Base-by-base conservation (phyloP, 164 flowering plant genomes). In the Vitis cinerea region DNA sequence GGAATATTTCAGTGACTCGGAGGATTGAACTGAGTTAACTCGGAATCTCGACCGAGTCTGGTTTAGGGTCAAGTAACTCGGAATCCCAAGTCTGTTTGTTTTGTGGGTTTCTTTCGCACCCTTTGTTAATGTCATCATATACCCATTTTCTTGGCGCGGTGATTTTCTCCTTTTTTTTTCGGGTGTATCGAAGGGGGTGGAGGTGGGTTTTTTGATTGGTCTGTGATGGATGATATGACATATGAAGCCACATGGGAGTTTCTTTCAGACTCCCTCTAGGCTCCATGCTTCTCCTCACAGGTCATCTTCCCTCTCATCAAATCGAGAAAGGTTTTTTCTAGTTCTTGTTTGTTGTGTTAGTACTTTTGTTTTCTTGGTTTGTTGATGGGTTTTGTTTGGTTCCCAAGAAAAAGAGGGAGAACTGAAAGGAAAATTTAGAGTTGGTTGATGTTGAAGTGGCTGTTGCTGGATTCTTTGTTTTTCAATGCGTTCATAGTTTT, bases 241-340 rank as follows among this genome's bases (percentile, higher is more conserved):
- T 17, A 17, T 90, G 75, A 87, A 85, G 48, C 84, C 82, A 49
- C 80, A 90, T 7, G 89, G 92, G 29, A 86, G 89, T 83, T 89
- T 74, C 79, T 85, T 89, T 70, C 97, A 91, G 78, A 85, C 93
- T 27, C 84, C 88, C 31, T 83, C 93, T 61, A 88, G 86, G 51
- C 77, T 82, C 30, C 90, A 83, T 57, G 88, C 89, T 16, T 86
- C 91, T 71, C 90, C 90, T 70, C 87, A 80, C 71, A 82, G 90
- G 83, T 81, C 87, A 72, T 71, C 88, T 60, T 80, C 91, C 16
- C 61, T 75, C 10, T 77, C 86, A 58, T 61, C 87, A 63, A 92
- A 91, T 84, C 87, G 89, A 70, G 93, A 87, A 72, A 86, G 92
- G 97, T 87, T 14, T 14, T 61, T 63, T n/a, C 48, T 29, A 13